These are phyloP conservation scores for Prunella vulgaris DNA, from an alignment of 257 asterid species.

Conservation along the genomic window DNA sequence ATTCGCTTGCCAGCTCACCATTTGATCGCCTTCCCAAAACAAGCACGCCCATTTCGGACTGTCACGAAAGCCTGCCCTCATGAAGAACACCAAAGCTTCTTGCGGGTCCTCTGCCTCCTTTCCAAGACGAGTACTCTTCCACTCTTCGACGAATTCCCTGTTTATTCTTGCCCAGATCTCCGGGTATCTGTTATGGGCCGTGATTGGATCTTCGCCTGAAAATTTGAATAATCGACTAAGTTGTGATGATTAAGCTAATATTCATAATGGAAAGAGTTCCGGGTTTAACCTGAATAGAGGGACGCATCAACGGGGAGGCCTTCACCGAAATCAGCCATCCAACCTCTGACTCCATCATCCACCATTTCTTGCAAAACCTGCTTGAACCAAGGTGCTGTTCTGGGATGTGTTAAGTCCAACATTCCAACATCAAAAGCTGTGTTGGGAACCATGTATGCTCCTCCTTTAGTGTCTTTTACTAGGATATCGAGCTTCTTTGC, in stretches of 20 bases:
- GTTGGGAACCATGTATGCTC: conserved; percentile 82
- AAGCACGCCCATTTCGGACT: conserved; percentile 85
- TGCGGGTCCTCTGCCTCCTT: conserved; percentile 34
- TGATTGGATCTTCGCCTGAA: conserved; percentile 89
- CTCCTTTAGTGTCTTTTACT: conserved; percentile 72
- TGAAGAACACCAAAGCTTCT: conserved; percentile 79
- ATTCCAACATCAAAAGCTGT: conserved; percentile 96
- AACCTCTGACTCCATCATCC: conserved; percentile 90
- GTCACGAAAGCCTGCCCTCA: conserved; percentile 84
- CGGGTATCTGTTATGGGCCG: conserved; percentile 85
- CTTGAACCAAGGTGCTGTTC: conserved; percentile 71
- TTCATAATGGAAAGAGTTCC: neutral
- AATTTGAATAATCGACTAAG: conserved; percentile 18
- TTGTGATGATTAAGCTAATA: too few relatives aligned
- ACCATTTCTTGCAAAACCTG: conserved; percentile 82
- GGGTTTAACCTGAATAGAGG: conserved; percentile 66
- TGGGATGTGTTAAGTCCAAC: conserved; percentile 89
- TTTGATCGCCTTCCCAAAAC: conserved; percentile 99
- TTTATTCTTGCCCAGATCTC: conserved; percentile 90
- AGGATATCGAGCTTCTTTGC: conserved; percentile 73
- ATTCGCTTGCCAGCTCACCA: conserved; percentile 98
- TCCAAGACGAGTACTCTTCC: conserved; percentile 42
- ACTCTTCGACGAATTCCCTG: conserved; percentile 75
- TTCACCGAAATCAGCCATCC: conserved; percentile 99
- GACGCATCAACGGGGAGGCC: conserved; percentile 92